Evolutionary conservation across 148 eudicot genomes (phyloP), one percentile per base, ranked within the genome.

Genomic region (Rhododendron simsii): DNA sequence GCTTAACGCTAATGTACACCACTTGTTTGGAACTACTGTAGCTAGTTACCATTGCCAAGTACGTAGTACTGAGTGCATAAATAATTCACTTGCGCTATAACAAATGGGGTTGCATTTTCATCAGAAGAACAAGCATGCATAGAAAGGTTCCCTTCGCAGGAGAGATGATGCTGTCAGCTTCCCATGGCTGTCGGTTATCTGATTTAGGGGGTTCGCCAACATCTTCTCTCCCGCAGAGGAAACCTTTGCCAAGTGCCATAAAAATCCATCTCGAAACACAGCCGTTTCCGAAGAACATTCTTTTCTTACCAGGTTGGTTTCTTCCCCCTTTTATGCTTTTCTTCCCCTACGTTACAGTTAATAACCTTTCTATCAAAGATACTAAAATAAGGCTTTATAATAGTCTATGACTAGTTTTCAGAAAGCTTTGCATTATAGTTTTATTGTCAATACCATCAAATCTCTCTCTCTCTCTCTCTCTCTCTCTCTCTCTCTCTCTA

Each of bases 101-200:
- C 67, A 65, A 65, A 69, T 69, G 75, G 23, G 75, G 26, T 39
- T 39, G 2, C 26, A 76, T 18, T 76, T 39, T 39, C 80, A 21
- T 30, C 44, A 45, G 30, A 44, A 3, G 50, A 59, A 55, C 26
- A 35, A 59, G 74, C 3, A 53, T 81, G 83, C 84, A 82, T 39
- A 2, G 74, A 39, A 82, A 82, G 84, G 84, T 82, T 82, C 8
- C 20, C 74, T 61, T 2, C 84, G 84, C 84, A 82, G 84, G 84
- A 61, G 84, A 82, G 84, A 82, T 82, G 84, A 82, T 39, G 74
- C 84, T 21, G 23, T 30, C 45, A 11, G 21, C 76, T 30, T 0
- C 41, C 9, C 21, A 30, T 6, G 37, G 16, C 76, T 4, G 20
- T 71, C 8, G 33, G 35, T 71, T 55, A 28, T 14, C 41, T 28